Conservation (phyloP, 1,284 basidiomycete species). For the Trichosporon ovoides region DNA sequence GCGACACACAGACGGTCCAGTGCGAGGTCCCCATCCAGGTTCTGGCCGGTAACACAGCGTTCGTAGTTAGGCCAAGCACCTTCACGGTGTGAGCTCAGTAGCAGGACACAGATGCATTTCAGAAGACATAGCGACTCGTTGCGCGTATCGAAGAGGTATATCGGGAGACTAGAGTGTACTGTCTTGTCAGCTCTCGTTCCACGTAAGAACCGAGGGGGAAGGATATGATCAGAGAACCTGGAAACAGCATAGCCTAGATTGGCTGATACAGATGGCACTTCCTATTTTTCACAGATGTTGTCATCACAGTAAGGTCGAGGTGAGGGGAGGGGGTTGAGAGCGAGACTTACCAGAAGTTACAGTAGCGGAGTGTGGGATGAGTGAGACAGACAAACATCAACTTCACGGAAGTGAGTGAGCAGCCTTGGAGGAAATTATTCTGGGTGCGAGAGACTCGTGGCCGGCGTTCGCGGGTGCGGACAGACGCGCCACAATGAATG, state of each 20-base stretch:
- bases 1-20: slow-evolving; percentile 73
- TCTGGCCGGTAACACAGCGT: slow-evolving; percentile 82
- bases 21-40: slow-evolving; percentile 84
- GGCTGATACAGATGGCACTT: slow-evolving; percentile 30
- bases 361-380: background rate
- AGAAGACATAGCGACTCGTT: background rate
- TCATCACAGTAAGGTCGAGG: slow-evolving; percentile 27
- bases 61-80: slow-evolving; percentile 46
- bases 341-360: background rate
- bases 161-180: background rate
- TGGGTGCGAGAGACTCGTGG: too few species aligned
- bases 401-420: too few species aligned
- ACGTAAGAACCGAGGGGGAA: background rate
- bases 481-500: background rate
- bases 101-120: slow-evolving; percentile 4
- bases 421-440: too few species aligned
- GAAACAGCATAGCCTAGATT: slow-evolving; percentile 29
- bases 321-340: background rate
- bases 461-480: background rate
- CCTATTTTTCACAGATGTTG: slow-evolving; percentile 32
- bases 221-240: slow-evolving; percentile 34
- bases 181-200: background rate
- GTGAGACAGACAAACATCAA: background rate
- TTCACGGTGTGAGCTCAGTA: slow-evolving; percentile 19
- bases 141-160: too few species aligned